Evolutionary conservation across 495 filamentous ascomycete genomes (phyloP), one percentile per base, ranked within the genome.

Genomic region (Lepraria neglecta): DNA sequence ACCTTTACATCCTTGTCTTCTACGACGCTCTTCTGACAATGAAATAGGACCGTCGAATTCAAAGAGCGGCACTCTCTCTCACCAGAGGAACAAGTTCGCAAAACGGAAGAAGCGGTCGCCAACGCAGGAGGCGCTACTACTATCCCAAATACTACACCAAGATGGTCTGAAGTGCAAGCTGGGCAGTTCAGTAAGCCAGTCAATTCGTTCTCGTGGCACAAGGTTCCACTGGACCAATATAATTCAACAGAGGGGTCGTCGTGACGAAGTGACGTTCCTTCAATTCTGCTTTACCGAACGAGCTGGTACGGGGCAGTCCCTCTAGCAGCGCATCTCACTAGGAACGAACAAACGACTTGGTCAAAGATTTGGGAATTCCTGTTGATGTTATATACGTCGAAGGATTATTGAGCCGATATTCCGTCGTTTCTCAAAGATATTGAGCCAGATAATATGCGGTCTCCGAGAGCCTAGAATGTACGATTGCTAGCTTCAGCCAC

Each of bases 91-190:
- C 44, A 60, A 35, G 44, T 64, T 15, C 52, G 63, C 31, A 60
- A 61, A 43, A 64, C 63, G 15, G 63, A 64, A 44, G 58, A 56
- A 42, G 38, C 44, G 3, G 63, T 61, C 10, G 58, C 58, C 6
- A 64, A 64, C 30, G 62, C 62, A 9, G 62, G 62, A 6, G 62
- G 62, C 11, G 62, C 58, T n/a, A 64, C 58, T 1, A 61, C 46
- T 10, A 57, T 64, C 47, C 52, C 63, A 3, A 64, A 47, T 5
- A 33, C 61, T 35, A 27, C 63, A 46, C 58, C 52, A 38, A 28
- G 63, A 45, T 61, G 50, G 42, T 35, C 58, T 19, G 27, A 50
- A 15, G 58, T 57, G 12, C 50, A 56, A 31, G 28, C 27, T 19
- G 58, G 51, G 24, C 58, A 61, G 19, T 61, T 56, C 59, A 61